Percentiles rank a stretch among this genome's conserved stretches.
These are phyloP conservation scores for Cucumis sativus DNA, from an alignment of 306 rosid species.

Conservation along the genomic window Cucumber_9930_V3 NC_026656.2:22244501-22245000, in stretches of 20 bases:
- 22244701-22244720: background rate
- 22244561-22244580: no score
- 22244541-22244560: no score
- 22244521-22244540: no score
- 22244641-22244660: background rate
- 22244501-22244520: no score
- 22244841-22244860: background rate
- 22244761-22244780: conserved; percentile 1
- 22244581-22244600: no score
- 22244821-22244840: background rate
- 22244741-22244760: background rate
- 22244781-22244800: background rate
- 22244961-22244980: no score
- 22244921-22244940: no score
- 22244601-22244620: no score
- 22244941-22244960: no score
- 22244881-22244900: background rate
- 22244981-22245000: no score
- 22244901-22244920: no score
- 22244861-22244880: background rate
- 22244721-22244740: background rate
- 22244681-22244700: background rate
- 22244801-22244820: background rate
- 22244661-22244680: no score
- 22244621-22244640: background rate